Evolutionary conservation across 2,329 filamentous ascomycete species (phyloP), one percentile per base, ranked within the genome.

Genomic region (Drechslerella coelobrocha): DNA sequence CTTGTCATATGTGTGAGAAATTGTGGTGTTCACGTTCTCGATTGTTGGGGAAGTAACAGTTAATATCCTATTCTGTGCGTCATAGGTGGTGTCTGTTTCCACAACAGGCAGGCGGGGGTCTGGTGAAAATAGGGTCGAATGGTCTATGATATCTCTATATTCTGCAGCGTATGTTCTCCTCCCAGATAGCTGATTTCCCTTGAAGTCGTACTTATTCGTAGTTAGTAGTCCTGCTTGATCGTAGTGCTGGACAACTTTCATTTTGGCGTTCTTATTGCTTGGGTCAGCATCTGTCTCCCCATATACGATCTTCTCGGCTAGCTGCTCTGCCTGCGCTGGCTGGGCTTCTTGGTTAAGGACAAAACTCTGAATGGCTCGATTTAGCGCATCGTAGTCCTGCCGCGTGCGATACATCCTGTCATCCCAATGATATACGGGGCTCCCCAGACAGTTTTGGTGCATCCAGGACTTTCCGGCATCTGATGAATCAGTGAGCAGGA

Each of bases 141-240:
- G 23, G 8, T 71, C 52, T 12, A 65, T 14, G 19, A 31, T 54
- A 0, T 12, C 21, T 23, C 39, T 69, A 8, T 60, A 55, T 31
- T 71, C 48, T 1, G 10, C 17, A 0, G 52, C 47, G 14, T 54
- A 29, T 8, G 37, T 29, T 5, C 52, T 27, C 24, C 63, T 17
- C 14, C 26, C 50, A 5, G 17, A 26, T 2, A 73, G 23, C 1
- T 45, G 43, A 34, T 73, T 73, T 9, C 72, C 72, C 31, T 73
- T 73, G 55, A 73, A 73, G 31, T 73, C 72, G 31, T 72, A 73
- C 9, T 41, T 7, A 8, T 12, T 43, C 12, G 10, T 61, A 4
- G 23, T 24, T 0, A 47, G 19, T 5, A 71, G 21, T 2, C 72
- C 72, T 1, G 56, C 31, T 27, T 69, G 72, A 23, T 73, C 72